These are phyloP conservation scores for Penicillium subrubescens DNA, from an alignment of 495 filamentous ascomycete species.

Conservation along the genomic window DNA sequence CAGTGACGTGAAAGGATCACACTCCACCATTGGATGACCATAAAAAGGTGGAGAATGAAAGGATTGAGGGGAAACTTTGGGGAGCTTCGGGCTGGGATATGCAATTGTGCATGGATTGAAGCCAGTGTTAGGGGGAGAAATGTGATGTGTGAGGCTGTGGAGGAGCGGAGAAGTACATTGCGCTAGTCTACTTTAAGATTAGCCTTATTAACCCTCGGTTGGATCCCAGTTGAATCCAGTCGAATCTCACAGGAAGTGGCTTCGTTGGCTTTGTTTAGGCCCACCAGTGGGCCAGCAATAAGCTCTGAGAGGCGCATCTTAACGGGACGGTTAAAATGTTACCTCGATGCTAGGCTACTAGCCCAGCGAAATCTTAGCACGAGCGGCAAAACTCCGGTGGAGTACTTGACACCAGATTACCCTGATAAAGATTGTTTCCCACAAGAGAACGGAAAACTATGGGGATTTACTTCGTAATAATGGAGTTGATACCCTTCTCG, in stretches of 20 bases:
- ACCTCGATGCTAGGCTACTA: not conserved
- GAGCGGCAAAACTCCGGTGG: constrained; percentile 27
- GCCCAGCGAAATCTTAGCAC: not conserved
- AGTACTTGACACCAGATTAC: not conserved
- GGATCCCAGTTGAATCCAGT: not conserved
- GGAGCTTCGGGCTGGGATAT: too few relatives aligned
- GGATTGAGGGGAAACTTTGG: constrained; percentile 15
- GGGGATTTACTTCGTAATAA: not conserved
- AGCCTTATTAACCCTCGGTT: not conserved
- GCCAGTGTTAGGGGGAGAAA: not conserved
- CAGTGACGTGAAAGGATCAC: constrained; percentile 20
- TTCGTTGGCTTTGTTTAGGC: constrained; percentile 2
- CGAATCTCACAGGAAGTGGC: not conserved
- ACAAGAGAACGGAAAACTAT: not conserved
- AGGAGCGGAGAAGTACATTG: constrained; percentile 1
- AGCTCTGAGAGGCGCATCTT: constrained; percentile 9
- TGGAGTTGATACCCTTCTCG: not conserved
- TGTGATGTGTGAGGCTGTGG: constrained; percentile 13
- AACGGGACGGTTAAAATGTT: constrained; percentile 13
- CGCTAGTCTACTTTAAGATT: not conserved
- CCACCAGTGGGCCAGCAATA: constrained; percentile 1
- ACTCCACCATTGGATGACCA: constrained; percentile 10
- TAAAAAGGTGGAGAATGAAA: constrained; percentile 6
- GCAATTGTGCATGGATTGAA: not conserved
- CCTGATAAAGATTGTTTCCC: not conserved